These are phyloP conservation scores for Tephrocybe sp. DNA, from an alignment of 768 basidiomycete genomes.

Conservation along the genomic window DNA sequence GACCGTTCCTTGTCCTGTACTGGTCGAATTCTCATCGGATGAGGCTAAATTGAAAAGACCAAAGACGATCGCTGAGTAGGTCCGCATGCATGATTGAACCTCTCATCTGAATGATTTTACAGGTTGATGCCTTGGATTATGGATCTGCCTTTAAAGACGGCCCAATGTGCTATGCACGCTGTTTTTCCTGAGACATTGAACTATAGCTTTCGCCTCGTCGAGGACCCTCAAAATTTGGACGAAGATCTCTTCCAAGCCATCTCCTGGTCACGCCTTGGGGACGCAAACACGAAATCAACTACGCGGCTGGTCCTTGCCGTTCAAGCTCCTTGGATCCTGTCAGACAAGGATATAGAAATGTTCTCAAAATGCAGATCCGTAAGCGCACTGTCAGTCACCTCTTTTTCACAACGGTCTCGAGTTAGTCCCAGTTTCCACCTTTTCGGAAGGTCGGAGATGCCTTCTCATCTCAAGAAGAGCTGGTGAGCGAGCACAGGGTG, in stretches of 20 bases:
- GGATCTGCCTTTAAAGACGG: slow-evolving; percentile 51
- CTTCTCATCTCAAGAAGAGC: slow-evolving; percentile 24
- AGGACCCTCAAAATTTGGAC: slow-evolving; percentile 34
- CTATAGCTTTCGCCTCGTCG: slow-evolving; percentile 39
- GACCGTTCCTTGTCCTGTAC: slow-evolving; percentile 42
- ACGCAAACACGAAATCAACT: background rate
- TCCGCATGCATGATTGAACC: background rate
- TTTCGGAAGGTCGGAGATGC: slow-evolving; percentile 31
- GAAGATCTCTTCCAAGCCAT: slow-evolving; percentile 44
- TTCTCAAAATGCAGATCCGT: slow-evolving; percentile 48
- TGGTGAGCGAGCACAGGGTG: slow-evolving; percentile 48
- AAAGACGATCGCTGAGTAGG: slow-evolving; percentile 44
- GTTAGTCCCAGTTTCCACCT: slow-evolving; percentile 42
- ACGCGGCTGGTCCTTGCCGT: slow-evolving; percentile 47
- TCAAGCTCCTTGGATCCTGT: slow-evolving; percentile 62
- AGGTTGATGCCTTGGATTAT: slow-evolving; percentile 53
- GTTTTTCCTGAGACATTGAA: slow-evolving; percentile 39
- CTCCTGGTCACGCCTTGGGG: slow-evolving; percentile 32
- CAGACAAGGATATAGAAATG: slow-evolving; percentile 50
- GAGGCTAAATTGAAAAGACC: slow-evolving; percentile 34
- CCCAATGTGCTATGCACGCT: slow-evolving; percentile 46
- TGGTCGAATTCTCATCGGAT: slow-evolving; percentile 31
- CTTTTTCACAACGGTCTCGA: too few relatives aligned
- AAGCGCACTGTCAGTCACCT: too few relatives aligned
- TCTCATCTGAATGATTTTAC: background rate